A percentile compares a stretch with the other conserved stretches of the same genome.
Conservation (phyloP, 2,329 filamentous ascomycete genomes). For the Dothiorella sarmentorum region DNA sequence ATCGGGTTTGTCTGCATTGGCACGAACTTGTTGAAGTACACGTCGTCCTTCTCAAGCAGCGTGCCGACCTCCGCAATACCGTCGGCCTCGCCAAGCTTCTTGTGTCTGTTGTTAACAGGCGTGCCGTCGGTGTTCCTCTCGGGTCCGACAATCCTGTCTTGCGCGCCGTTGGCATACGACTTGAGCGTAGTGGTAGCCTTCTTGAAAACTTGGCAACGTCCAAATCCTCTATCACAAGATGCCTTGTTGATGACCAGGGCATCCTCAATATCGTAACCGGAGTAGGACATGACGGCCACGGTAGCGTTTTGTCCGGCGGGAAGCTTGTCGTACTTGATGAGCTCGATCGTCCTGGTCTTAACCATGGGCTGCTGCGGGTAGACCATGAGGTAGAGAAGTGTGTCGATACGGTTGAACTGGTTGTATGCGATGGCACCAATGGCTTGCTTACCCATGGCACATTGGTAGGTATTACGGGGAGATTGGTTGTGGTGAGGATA, state of each 20-base stretch:
- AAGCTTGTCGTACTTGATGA: conserved; percentile 95
- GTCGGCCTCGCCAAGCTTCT: conserved; percentile 71
- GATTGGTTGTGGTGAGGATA: conserved; percentile 99
- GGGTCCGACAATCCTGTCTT: conserved; percentile 52
- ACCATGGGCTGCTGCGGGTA: conserved; percentile 98
- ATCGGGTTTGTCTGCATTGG: conserved; percentile 74
- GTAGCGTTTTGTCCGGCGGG: conserved; percentile 96
- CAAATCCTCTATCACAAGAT: conserved; percentile 90
- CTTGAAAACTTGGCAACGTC: conserved; percentile 95
- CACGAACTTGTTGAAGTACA: conserved; percentile 85
- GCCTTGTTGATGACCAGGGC: conserved; percentile 95
- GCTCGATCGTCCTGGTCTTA: conserved; percentile 92
- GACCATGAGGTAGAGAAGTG: conserved; percentile 90
- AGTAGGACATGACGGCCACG: conserved; percentile 99
- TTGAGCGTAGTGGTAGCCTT: conserved; percentile 87
- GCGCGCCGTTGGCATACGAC: conserved; percentile 78
- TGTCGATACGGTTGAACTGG: conserved; percentile 95
- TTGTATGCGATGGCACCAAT: conserved; percentile 98
- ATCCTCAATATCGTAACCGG: conserved; percentile 98
- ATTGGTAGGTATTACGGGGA: conserved; percentile 97
- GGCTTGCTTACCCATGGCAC: conserved; percentile 99
- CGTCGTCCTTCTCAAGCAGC: conserved; percentile 72
- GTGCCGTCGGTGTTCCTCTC: conserved; percentile 61
- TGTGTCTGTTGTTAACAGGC: conserved; percentile 51
- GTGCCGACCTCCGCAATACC: conserved; percentile 85